Evolutionary conservation across 768 basidiomycete genomes (phyloP).

Genomic region (Phylloporus sp.): DNA sequence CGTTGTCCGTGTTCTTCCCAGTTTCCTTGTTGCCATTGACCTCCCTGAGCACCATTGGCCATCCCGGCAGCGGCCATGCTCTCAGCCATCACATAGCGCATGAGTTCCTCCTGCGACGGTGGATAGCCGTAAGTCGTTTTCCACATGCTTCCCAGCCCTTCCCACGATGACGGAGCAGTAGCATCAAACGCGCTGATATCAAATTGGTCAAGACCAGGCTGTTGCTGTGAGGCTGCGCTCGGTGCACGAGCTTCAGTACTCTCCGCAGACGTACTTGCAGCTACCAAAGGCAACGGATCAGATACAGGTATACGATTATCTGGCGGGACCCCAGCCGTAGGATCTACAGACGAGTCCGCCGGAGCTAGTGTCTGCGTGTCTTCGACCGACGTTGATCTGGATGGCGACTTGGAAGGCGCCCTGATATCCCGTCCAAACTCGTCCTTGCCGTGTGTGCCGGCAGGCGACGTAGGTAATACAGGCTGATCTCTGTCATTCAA

Average conservation of each 20-base stretch:
- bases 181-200: slow-evolving; percentile 70
- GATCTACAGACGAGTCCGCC: slow-evolving; percentile 37
- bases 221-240: slow-evolving; percentile 37
- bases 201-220: slow-evolving; percentile 60
- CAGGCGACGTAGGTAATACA: slow-evolving; percentile 21
- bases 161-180: slow-evolving; percentile 71
- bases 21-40: slow-evolving; percentile 21
- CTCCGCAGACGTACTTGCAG: slow-evolving; percentile 54
- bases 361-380: slow-evolving; percentile 25
- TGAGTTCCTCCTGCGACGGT: slow-evolving; percentile 72
- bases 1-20: slow-evolving; percentile 33
- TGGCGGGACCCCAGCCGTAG: slow-evolving; percentile 40
- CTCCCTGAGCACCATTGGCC: slow-evolving; percentile 16
- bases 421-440: slow-evolving; percentile 85
- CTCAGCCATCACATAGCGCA: slow-evolving; percentile 61
- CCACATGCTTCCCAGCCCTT: slow-evolving; percentile 77
- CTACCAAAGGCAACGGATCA: slow-evolving; percentile 40
- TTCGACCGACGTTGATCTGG: slow-evolving; percentile 26
- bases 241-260: slow-evolving; percentile 30
- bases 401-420: slow-evolving; percentile 39
- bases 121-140: slow-evolving; percentile 56
- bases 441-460: slow-evolving; percentile 53
- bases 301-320: slow-evolving; percentile 45
- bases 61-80: slow-evolving; percentile 19
- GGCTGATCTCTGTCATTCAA: slow-evolving; percentile 29